Evolutionary conservation across 192 early-diverging fungal species (phyloP), one percentile per base, ranked within the genome.

Genomic region (Phycomyces nitens): DNA sequence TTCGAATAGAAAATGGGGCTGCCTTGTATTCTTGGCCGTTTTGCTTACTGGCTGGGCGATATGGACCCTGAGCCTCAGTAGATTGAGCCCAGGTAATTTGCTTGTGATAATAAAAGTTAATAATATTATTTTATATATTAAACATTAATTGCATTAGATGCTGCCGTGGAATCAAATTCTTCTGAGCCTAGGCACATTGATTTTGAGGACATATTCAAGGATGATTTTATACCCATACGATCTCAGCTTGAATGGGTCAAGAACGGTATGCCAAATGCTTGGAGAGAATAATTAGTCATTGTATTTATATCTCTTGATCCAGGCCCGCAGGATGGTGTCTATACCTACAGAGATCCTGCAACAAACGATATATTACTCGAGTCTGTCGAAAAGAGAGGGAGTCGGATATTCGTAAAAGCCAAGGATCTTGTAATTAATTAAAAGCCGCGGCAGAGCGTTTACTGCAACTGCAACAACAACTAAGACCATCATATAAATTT

Each of bases 351-450:
- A 24, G 53, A 65, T 5, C 53, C 14, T 3, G 29, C 22, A 23
- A 65, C 23, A 6, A 39, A 54, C n/a, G 34, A 57, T n/a, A 65
- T 65, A 22, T 29, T 65, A 40, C 40, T 65, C 27, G 54, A 65
- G 5, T 24, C 22, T 21, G 42, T 65, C n/a, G 63, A 65, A 50
- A 42, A 65, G 41, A 20, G 47, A 65, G 53, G 40, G 1, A 65
- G 26, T 21, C 53, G 54, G 15, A 57, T 61, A 20, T 65, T 71
- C 57, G 59, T 71, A 20, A 65, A 65, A 51, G 58, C 62, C 57
- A 42, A 59, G 23, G 21, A 44, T 29, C 12, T 73, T 50, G 49
- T 57, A 58, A 15, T 44, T 62, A 10, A 21, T 11, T 38, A 21
- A n/a, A 18, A 34, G 20, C n/a, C 29, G 21, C 39, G 15, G 8